Evolutionary conservation across 768 basidiomycete genomes (phyloP).

Genomic region (Clathrus columnatus): DNA sequence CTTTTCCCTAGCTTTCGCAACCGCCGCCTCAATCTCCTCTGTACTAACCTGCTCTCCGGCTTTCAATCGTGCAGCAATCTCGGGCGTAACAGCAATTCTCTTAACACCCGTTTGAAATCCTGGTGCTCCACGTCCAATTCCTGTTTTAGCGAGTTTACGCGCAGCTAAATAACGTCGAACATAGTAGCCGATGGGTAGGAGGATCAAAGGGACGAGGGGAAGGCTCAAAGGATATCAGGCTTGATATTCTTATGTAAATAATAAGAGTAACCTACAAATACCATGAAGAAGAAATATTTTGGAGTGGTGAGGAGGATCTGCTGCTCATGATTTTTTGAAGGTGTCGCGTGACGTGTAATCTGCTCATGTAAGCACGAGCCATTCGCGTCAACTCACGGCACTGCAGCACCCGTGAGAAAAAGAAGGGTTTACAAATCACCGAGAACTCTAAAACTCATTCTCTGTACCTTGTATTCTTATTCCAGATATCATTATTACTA

Average conservation of each 20-base stretch:
- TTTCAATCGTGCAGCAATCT: slow-evolving; percentile 12
- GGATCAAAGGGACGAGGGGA: slow-evolving; percentile 1
- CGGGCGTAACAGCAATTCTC: slow-evolving; percentile 11
- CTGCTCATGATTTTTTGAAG: not conserved
- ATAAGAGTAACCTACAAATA: not conserved
- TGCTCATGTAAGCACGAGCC: too few species aligned
- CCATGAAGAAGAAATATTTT: not conserved
- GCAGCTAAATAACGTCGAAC: slow-evolving; percentile 3
- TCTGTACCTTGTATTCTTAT: too few species aligned
- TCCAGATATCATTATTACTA: too few species aligned
- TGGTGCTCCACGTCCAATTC: slow-evolving; percentile 8
- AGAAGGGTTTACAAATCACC: too few species aligned
- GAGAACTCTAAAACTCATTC: too few species aligned
- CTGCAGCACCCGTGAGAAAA: too few species aligned
- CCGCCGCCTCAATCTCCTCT: slow-evolving; percentile 13
- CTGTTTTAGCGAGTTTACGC: slow-evolving; percentile 7
- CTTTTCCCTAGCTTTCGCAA: not conserved
- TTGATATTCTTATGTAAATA: not conserved
- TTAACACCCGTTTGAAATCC: slow-evolving; percentile 11
- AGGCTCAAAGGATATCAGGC: not conserved
- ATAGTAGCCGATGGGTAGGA: slow-evolving; percentile 2
- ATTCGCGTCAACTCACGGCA: too few species aligned
- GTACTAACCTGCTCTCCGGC: slow-evolving; percentile 11
- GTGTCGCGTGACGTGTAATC: too few species aligned
- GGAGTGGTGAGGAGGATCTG: not conserved